Evolutionary conservation across 345 rosid genomes (phyloP).

Genomic region (Triadica sebifera): DNA sequence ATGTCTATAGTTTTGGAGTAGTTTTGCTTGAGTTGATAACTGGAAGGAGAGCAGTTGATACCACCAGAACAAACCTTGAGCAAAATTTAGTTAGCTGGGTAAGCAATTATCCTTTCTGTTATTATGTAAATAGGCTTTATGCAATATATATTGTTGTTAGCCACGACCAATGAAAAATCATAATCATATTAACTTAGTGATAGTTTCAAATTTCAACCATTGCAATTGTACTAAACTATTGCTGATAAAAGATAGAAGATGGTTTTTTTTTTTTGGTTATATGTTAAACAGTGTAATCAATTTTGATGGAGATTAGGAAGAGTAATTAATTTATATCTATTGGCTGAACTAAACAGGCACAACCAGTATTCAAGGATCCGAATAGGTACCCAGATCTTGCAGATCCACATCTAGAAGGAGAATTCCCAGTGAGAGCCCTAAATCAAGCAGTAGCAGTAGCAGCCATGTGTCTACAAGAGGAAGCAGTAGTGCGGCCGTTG

Average conservation of each 20-base stretch:
- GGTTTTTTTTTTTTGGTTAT: too few relatives aligned
- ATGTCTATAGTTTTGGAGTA: constrained; percentile 93
- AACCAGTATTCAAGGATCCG: constrained; percentile 69
- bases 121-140: too few relatives aligned
- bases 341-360: constrained; percentile 71
- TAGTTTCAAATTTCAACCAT: too few relatives aligned
- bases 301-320: too few relatives aligned
- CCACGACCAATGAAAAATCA: too few relatives aligned
- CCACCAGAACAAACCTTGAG: constrained; percentile 52
- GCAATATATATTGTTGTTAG: too few relatives aligned
- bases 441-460: constrained; percentile 82
- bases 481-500: constrained; percentile 60
- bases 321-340: too few relatives aligned
- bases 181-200: too few relatives aligned
- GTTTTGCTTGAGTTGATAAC: constrained; percentile 85
- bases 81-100: constrained; percentile 90
- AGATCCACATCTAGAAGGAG: constrained; percentile 58
- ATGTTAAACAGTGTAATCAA: too few relatives aligned
- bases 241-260: too few relatives aligned
- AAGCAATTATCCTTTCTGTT: constrained; percentile 11
- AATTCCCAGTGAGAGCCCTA: constrained; percentile 56
- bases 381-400: constrained; percentile 57
- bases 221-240: too few relatives aligned
- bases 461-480: constrained; percentile 88
- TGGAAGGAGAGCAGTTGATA: constrained; percentile 75